phyloP scores from a whole-genome alignment of 352 stramenopile genomes.

The Phytophthora foliorum region DNA sequence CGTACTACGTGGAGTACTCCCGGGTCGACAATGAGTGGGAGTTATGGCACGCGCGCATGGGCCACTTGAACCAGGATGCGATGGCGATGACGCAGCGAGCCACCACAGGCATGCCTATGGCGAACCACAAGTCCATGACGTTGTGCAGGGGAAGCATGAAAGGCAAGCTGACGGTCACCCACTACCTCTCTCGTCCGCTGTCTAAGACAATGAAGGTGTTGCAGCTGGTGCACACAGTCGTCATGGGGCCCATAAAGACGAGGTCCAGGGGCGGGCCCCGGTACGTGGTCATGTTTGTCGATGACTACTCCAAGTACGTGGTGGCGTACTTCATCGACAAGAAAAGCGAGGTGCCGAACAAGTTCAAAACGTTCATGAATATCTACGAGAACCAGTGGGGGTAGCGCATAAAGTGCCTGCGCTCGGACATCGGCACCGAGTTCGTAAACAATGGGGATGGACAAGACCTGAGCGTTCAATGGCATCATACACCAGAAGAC shows the following conservation, averaged over 20 bases:
- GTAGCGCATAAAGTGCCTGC: constrained; percentile 23
- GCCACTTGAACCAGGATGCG: constrained; percentile 11
- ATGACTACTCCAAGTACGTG: constrained; percentile 21
- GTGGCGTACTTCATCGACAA: constrained; percentile 23
- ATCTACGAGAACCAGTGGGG: too few species aligned
- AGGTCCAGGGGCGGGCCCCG: constrained; percentile 12
- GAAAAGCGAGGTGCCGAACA: constrained; percentile 21
- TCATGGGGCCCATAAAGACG: constrained; percentile 22
- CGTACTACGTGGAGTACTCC: constrained; percentile 10
- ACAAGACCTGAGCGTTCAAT: background rate
- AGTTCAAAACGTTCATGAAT: constrained; percentile 28
- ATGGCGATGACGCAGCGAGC: constrained; percentile 11
- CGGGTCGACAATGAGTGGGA: constrained; percentile 18
- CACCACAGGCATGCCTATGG: constrained; percentile 8
- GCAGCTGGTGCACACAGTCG: background rate
- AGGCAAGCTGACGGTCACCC: constrained; percentile 14
- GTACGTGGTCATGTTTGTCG: constrained; percentile 18
- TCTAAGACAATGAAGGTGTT: constrained; percentile 4
- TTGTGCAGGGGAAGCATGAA: constrained; percentile 27
- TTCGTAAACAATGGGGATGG: constrained; percentile 19
- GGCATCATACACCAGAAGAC: too few species aligned
- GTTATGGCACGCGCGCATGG: constrained; percentile 30
- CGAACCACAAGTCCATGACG: background rate
- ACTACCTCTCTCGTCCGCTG: background rate
- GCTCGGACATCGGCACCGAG: constrained; percentile 41